Evolutionary conservation across 352 stramenopile species (phyloP).

Genomic region (Phytophthora lateralis): DNA sequence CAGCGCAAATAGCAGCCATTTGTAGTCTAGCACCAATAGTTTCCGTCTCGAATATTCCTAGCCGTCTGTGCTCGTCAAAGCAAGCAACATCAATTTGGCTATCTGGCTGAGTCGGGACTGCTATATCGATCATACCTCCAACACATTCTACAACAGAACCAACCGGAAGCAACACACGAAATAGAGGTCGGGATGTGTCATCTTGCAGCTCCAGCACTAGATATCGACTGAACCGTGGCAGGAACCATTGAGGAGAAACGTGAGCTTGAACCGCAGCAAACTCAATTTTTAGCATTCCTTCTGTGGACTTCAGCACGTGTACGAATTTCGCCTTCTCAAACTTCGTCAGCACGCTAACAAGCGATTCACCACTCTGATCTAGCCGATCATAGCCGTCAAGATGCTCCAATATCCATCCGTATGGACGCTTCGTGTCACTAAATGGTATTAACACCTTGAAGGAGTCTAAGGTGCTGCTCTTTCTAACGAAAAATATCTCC

Average conservation of each 20-base stretch:
- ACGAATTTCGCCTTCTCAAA: slow-evolving; percentile 46
- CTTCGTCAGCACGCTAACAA: slow-evolving; percentile 36
- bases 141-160: slow-evolving; percentile 28
- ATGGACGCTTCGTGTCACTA: slow-evolving; percentile 22
- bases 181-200: slow-evolving; percentile 18
- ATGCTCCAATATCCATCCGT: slow-evolving; percentile 19
- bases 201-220: slow-evolving; percentile 34
- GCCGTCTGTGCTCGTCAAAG: slow-evolving; percentile 42
- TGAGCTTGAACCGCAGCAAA: slow-evolving; percentile 49
- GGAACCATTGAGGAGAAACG: slow-evolving; percentile 38
- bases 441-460: slow-evolving; percentile 44
- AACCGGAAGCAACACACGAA: slow-evolving; percentile 42
- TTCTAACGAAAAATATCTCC: slow-evolving; percentile 26
- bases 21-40: slow-evolving; percentile 45
- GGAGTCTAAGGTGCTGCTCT: slow-evolving; percentile 10
- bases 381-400: slow-evolving; percentile 31
- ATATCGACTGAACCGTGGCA: slow-evolving; percentile 46
- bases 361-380: slow-evolving; percentile 10
- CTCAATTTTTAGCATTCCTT: slow-evolving; percentile 35
- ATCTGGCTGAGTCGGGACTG: slow-evolving; percentile 7
- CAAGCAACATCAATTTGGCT: slow-evolving; percentile 24
- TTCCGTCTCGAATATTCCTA: slow-evolving; percentile 38
- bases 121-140: slow-evolving; percentile 30
- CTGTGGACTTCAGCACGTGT: slow-evolving; percentile 30
- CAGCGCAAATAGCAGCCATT: slow-evolving; percentile 44